Conservation (phyloP, 192 early-diverging fungal species). For the Podila clonocystis region DNA sequence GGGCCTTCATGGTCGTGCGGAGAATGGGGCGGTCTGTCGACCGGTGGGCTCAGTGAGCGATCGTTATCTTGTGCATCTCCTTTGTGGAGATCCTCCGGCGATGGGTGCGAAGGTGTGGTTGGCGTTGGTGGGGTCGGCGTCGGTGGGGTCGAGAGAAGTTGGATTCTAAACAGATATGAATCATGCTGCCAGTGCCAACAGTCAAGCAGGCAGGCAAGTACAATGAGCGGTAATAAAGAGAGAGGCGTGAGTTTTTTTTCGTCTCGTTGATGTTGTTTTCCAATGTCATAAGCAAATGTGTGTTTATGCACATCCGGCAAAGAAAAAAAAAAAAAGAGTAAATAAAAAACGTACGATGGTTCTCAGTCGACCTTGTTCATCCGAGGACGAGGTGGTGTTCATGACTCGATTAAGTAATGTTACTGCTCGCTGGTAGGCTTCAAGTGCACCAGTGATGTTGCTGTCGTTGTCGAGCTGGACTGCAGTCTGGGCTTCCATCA, state of each 20-base stretch:
- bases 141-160: slow-evolving; percentile 18
- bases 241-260: not conserved
- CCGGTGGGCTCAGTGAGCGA: not conserved
- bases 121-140: slow-evolving; percentile 3
- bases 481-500: slow-evolving; percentile 41
- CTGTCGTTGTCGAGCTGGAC: slow-evolving; percentile 35
- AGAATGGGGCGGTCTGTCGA: not conserved
- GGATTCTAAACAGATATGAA: slow-evolving; percentile 35
- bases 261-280: not conserved
- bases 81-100: slow-evolving; percentile 4
- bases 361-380: slow-evolving; percentile 23
- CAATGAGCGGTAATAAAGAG: not conserved
- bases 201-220: not conserved
- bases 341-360: slow-evolving; percentile 29
- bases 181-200: slow-evolving; percentile 8
- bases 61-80: slow-evolving; percentile 1
- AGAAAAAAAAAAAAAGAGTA: not conserved
- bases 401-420: slow-evolving; percentile 22
- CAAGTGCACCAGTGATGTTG: slow-evolving; percentile 13
- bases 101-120: not conserved
- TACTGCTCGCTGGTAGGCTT: slow-evolving; percentile 22
- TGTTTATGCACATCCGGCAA: not conserved
- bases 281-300: not conserved
- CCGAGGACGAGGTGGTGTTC: slow-evolving; percentile 2
- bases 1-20: not conserved